phyloP scores from a whole-genome alignment of 1,284 basidiomycete genomes.

The Pisolithus thermaeus region DNA sequence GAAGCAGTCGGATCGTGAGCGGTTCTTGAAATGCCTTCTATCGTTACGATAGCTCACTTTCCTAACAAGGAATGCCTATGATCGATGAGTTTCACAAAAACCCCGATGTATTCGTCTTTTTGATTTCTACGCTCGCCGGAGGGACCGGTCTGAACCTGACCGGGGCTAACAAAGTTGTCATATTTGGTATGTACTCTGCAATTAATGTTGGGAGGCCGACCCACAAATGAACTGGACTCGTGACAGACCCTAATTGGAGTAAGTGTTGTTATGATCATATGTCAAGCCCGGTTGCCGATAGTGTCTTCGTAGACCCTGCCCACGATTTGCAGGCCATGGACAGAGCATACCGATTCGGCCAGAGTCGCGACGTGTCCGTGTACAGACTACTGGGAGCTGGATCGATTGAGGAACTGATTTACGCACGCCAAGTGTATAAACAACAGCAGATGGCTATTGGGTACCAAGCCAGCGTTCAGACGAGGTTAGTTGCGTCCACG shows the following conservation, averaged over 20 bases:
- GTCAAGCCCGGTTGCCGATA: not conserved
- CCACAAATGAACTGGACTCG: not conserved
- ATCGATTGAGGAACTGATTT: conserved; percentile 82
- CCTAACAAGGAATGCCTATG: conserved; percentile 64
- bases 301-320: conserved; percentile 57
- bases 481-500: conserved; percentile 40
- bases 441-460: conserved; percentile 87
- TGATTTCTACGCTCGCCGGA: conserved; percentile 76
- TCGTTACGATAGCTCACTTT: conserved; percentile 9
- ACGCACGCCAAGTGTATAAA: conserved; percentile 83
- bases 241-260: conserved; percentile 87
- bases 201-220: not conserved
- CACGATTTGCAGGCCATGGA: conserved; percentile 89
- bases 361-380: conserved; percentile 81
- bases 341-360: conserved; percentile 83
- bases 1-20: conserved; percentile 58
- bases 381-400: conserved; percentile 82
- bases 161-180: conserved; percentile 79
- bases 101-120: conserved; percentile 66
- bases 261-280: conserved; percentile 23
- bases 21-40: no score
- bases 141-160: conserved; percentile 74
- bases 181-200: conserved; percentile 55
- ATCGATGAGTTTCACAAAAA: conserved; percentile 82
- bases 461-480: conserved; percentile 77